Evolutionary conservation across 148 eudicot species (phyloP).

Genomic region (Chenopodium quinoa): DNA sequence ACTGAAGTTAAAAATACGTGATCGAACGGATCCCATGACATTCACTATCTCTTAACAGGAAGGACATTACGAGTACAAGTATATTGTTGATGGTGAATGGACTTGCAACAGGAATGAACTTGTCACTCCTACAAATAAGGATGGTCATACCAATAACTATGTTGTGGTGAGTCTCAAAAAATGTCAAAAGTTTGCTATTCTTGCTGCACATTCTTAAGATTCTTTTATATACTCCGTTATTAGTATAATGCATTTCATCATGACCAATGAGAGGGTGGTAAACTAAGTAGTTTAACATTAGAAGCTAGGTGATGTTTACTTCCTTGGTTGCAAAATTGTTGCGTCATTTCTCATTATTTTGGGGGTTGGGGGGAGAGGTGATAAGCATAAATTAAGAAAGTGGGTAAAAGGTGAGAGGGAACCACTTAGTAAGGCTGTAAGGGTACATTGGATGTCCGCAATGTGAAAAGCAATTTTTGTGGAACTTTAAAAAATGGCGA

Average conservation of each 20-base stretch:
- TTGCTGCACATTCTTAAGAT: background rate
- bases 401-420: too few relatives aligned
- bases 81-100: constrained; percentile 88
- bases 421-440: too few relatives aligned
- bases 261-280: too few relatives aligned
- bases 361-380: too few relatives aligned
- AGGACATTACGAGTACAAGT: constrained; percentile 88
- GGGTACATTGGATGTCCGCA: too few relatives aligned
- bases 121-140: constrained; percentile 56
- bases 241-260: background rate
- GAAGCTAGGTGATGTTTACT: background rate
- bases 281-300: background rate
- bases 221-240: too few relatives aligned
- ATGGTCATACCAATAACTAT: constrained; percentile 84
- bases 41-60: constrained; percentile 42
- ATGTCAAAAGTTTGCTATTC: background rate
- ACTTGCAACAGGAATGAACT: constrained; percentile 60
- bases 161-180: constrained; percentile 44
- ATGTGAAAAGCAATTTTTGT: too few relatives aligned
- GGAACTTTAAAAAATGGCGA: too few relatives aligned
- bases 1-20: background rate
- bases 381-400: too few relatives aligned
- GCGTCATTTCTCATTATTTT: too few relatives aligned
- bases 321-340: too few relatives aligned
- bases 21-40: background rate